Evolutionary conservation across 1,139 yeast species (phyloP).

Genomic region (Saccharomycopsis crataegensis): DNA sequence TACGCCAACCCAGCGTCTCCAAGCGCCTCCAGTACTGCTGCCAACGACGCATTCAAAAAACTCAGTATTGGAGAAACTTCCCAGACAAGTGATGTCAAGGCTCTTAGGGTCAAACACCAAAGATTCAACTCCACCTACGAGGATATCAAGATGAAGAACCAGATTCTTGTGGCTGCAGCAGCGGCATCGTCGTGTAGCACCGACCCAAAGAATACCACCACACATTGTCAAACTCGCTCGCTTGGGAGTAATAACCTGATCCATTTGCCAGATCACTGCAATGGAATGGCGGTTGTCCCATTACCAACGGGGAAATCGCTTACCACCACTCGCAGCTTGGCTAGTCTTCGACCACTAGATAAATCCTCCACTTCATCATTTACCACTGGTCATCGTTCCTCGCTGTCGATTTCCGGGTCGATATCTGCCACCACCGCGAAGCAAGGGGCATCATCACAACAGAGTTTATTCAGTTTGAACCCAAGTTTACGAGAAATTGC

Average conservation of each 20-base stretch:
- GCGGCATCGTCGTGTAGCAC: not conserved
- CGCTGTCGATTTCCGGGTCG: too few relatives aligned
- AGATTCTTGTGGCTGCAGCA: not conserved
- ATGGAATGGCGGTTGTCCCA: not conserved
- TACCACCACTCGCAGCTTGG: too few relatives aligned
- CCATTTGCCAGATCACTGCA: not conserved
- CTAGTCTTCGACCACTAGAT: too few relatives aligned
- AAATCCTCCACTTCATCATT: too few relatives aligned
- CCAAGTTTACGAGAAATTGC: too few relatives aligned
- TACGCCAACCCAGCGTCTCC: not conserved
- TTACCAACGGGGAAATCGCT: too few relatives aligned
- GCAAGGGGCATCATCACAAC: too few relatives aligned
- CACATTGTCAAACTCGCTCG: not conserved
- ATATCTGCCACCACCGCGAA: too few relatives aligned
- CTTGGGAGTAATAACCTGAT: not conserved
- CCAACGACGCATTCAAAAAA: not conserved
- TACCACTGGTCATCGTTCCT: too few relatives aligned
- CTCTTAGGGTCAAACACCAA: not conserved
- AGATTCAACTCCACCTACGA: slow-evolving; percentile 2
- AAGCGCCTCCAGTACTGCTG: not conserved
- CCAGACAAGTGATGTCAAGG: too few relatives aligned
- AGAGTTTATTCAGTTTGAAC: too few relatives aligned
- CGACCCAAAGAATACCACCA: not conserved
- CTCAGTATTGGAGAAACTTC: too few relatives aligned
- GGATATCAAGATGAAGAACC: slow-evolving; percentile 8